Conservation (phyloP, 2,329 filamentous ascomycete species). For the Geoglossum cookeanum region DNA sequence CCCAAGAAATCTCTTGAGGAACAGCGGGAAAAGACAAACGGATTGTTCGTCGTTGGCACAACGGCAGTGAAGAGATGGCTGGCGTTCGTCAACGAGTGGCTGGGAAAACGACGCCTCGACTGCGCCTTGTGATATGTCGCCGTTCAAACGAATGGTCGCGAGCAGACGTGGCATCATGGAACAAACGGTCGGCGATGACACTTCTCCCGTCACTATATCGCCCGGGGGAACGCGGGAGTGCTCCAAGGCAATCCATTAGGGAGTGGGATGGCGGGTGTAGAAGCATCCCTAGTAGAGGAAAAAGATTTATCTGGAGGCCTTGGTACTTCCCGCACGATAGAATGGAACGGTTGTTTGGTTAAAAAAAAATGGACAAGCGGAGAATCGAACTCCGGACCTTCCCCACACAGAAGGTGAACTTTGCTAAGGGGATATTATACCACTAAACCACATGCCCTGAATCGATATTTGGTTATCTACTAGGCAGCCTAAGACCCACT, state of each 20-base stretch:
- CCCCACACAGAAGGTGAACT: conserved; percentile 1
- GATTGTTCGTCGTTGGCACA: background rate
- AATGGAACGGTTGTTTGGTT: background rate
- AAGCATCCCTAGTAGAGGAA: too few relatives aligned
- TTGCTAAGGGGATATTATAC: conserved; percentile 12
- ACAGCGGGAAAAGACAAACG: background rate
- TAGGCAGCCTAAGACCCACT: background rate
- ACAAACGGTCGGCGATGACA: background rate
- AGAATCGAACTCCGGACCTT: conserved; percentile 11
- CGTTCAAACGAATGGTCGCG: background rate
- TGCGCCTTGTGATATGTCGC: background rate
- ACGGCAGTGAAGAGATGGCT: background rate
- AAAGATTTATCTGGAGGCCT: background rate
- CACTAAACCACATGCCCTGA: conserved; percentile 7
- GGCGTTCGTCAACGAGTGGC: background rate
- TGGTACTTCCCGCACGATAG: background rate
- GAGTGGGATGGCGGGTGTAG: too few relatives aligned
- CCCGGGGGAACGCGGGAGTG: too few relatives aligned
- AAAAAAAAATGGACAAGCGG: conserved; percentile 7
- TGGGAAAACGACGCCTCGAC: background rate
- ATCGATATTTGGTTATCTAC: background rate
- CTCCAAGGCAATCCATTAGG: too few relatives aligned
- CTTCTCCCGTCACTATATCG: too few relatives aligned
- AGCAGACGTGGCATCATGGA: background rate
- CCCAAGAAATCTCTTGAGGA: background rate